phyloP scores from a whole-genome alignment of 257 asterid species.

The Echites panduratus region DNA sequence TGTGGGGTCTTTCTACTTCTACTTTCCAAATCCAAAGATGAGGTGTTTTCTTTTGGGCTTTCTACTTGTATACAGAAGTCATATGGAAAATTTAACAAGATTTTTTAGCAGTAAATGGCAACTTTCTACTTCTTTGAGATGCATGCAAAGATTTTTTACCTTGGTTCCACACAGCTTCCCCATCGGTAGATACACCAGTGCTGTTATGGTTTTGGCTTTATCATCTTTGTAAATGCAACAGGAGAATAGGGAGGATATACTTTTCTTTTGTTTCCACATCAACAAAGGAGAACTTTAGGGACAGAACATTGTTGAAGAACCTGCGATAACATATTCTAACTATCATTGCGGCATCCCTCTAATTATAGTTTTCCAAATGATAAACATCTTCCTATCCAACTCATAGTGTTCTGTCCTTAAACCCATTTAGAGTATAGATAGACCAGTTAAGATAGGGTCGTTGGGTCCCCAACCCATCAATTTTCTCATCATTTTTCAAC shows the following conservation, averaged over 20 bases:
- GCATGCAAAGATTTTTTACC: background rate
- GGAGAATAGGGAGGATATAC: background rate
- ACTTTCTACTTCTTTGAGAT: background rate
- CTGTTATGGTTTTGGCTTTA: too few species aligned
- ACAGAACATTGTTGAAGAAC: background rate
- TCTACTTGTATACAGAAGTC: background rate
- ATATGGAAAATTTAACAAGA: background rate
- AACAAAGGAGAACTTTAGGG: too few species aligned
- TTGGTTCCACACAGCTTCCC: background rate
- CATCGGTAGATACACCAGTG: too few species aligned
- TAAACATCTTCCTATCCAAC: constrained; percentile 19
- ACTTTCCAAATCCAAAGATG: background rate
- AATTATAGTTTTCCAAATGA: constrained; percentile 3
- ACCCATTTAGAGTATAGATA: constrained; percentile 10
- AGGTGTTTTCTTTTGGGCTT: background rate
- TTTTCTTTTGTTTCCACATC: too few species aligned
- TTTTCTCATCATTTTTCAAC: constrained; percentile 23
- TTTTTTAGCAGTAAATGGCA: too few species aligned
- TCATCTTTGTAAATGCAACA: background rate
- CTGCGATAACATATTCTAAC: background rate
- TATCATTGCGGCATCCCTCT: background rate
- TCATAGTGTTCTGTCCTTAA: constrained; percentile 13
- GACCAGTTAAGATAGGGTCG: constrained; percentile 10
- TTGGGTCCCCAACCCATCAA: constrained; percentile 17
- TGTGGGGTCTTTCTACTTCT: background rate